Base-by-base conservation (phyloP, 257 asterid genomes). In the Penstemon eatonii region DNA sequence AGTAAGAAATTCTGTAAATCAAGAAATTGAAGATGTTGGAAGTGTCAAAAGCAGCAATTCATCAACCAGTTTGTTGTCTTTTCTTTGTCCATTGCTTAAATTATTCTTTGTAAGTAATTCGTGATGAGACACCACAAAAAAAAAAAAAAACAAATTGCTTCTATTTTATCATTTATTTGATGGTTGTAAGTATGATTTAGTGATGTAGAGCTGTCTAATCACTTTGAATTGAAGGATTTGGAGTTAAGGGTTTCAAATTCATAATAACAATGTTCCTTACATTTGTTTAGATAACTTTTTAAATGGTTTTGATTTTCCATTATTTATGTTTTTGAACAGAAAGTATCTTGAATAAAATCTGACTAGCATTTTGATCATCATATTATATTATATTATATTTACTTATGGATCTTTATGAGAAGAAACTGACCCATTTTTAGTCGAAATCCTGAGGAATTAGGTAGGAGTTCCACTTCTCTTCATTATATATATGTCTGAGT, bases 61-160 rank as follows among this genome's bases (percentile, higher is more conserved):
- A 66, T 80, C 96, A 37, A 78, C 89, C 76, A 87, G 92, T 70
- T 75, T 87, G 13, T 69, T 89, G 73, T 84, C 96, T 36, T 40
- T 85, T 46, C 90, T 89, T 45, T 89, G 95, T 81, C 96, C 96
- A n/a, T 73, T 89, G 85, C 95, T 89, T 61, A 87, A 85, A 70
- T 76, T 87, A 78, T 87, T 87, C 76, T 83, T 90, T 15, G 96
- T 89, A 69, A 79, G 85, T 80, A n/a, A 37, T 44, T 62, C 18
- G 8, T 13, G 43, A 46, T 64, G 37, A 13, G 63, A 66, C 39
- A 50, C 46, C 18, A 15, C 40, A 11, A 15, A 11, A 15, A 57
- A 36, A 36, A 11, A 15, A 57, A 36, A 36, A 5, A 36, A 4
- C 15, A 18, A 3, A n/a, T 43, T 40, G 4, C 53, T 15, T 8